Base-by-base conservation (phyloP, 2,329 filamentous ascomycete species). In the Paramyrothecium roridum region DNA sequence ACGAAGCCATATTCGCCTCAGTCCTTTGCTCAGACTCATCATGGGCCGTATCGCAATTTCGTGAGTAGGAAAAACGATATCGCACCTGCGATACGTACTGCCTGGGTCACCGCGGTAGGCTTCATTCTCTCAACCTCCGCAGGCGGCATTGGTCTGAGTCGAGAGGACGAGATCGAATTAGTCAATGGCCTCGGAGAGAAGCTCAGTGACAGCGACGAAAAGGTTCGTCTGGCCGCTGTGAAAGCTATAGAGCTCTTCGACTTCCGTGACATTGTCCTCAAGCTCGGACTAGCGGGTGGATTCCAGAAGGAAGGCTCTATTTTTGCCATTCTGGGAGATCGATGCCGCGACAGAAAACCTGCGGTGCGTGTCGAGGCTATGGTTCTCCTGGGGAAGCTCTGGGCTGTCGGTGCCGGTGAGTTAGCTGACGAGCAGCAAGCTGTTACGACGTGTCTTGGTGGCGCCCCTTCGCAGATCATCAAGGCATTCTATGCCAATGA, bases 401-500 rank as follows among this genome's bases (percentile, higher is more conserved):
- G 95, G 95, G 93, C 91, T n/a, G 93, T 96, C 19, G 93, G 91
- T 13, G 85, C 88, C 19, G 90, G 91, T 19, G 93, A 96, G 64
- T 89, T 99, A 63, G 86, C 90, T 22, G 85, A 88, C 52, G 91
- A 90, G 16, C 89, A 93, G 63, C 91, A 96, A 62, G 78, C 81
- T 19, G 88, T 96, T 20, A 83, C 82, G 13, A 77, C 84, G 11
- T 82, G 93, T n/a, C 77, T 99, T 13, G 88, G 87, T 8, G 87
- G 87, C 22, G 91, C 96, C 43, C 93, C 95, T 2, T 89, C 89
- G 1, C 88, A 86, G 58, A 91, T 99, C 48, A 85, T 97, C 59
- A 91, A 92, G 66, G 88, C 89, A 0, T 93, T 89, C 65, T 99
- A 96, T 70, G 89, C 91, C 57, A 97, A 97, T 67, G 92, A 97